Evolutionary conservation across 2,329 filamentous ascomycete genomes (phyloP), one percentile per base, ranked within the genome.

Genomic region (Cytospora piceicola): DNA sequence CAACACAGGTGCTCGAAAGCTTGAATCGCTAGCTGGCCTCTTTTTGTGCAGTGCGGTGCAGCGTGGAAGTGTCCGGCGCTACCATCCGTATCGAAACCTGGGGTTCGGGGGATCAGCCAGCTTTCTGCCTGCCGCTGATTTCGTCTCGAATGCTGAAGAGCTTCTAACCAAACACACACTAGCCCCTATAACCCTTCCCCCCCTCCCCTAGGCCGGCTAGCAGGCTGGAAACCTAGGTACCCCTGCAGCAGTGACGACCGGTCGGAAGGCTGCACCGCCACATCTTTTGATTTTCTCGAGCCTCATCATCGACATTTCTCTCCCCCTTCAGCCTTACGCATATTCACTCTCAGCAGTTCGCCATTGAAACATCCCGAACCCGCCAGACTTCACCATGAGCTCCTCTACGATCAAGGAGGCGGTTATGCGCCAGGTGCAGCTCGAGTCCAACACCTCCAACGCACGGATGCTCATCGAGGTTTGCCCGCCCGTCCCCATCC

Each of bases 381-480:
- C 51, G 24, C 42, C 6, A 39, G 22, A 32, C 39, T 27, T 39
- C 70, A 75, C 70, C 65, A 88, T 88, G 86, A 83, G 87, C 68
- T 88, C 85, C 75, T 82, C 80, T 70, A 75, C 78, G 63, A 79
- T 85, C 75, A 89, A 87, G 80, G 79, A 84, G 78, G 83, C 81
- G 75, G 84, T 92, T 66, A 85, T 90, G 75, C 83, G 85, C 77
- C 86, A 90, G 76, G 80, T 91, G 69, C 83, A 85, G 75, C 77
- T 83, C 69, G 87, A 91, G 77, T 81, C 86, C 68, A 88, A 87
- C 76, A 81, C 91, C 71, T 82, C 81, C 72, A 93, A 93, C 72
- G 90, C 89, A 55, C 85, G 87, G 69, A 81, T 83, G 70, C 81
- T 94, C 72, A 91, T 94, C 72, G 85, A 90, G 78, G 90, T 91